Evolutionary conservation across 208 protist species (phyloP).

Genomic region (Phytomonas francai): DNA sequence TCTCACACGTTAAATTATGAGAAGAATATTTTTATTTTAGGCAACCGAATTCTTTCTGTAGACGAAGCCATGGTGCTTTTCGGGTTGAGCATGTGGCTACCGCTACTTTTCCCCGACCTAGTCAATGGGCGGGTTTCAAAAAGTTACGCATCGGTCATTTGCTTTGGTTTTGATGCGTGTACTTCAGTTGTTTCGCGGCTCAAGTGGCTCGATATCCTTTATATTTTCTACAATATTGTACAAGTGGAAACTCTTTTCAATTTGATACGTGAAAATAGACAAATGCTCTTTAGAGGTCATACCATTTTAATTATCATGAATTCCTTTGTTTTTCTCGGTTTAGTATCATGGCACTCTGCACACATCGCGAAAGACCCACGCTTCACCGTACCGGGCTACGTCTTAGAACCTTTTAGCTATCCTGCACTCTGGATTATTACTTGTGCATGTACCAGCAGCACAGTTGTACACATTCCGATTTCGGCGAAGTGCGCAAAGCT

Average conservation of each 20-base stretch:
- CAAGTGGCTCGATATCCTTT: slow-evolving; percentile 45
- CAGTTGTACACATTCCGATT: slow-evolving; percentile 77
- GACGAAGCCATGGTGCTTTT: slow-evolving; percentile 91
- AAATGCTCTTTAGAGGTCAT: slow-evolving; percentile 64
- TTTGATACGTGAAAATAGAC: slow-evolving; percentile 28
- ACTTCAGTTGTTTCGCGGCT: slow-evolving; percentile 13
- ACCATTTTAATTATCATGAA: slow-evolving; percentile 49
- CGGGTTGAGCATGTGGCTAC: slow-evolving; percentile 57
- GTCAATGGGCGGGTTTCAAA: slow-evolving; percentile 24
- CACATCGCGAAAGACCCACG: slow-evolving; percentile 21
- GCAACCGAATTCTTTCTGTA: slow-evolving; percentile 75
- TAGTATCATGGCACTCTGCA: slow-evolving; percentile 42
- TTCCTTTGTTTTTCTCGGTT: slow-evolving; percentile 31
- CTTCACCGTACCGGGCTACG: slow-evolving; percentile 33
- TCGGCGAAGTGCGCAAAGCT: slow-evolving; percentile 50
- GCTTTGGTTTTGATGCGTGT: background rate
- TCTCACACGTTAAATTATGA: slow-evolving; percentile 84
- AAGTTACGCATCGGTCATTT: background rate
- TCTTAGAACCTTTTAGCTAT: slow-evolving; percentile 65
- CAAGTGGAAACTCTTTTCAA: slow-evolving; percentile 52
- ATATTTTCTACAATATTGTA: slow-evolving; percentile 49
- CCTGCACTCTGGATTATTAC: slow-evolving; percentile 79
- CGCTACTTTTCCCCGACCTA: slow-evolving; percentile 42
- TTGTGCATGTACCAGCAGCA: slow-evolving; percentile 55
- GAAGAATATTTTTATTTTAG: slow-evolving; percentile 78